These are phyloP conservation scores for Mycena indigotica DNA, from an alignment of 768 basidiomycete species.

Conservation along the genomic window DNA sequence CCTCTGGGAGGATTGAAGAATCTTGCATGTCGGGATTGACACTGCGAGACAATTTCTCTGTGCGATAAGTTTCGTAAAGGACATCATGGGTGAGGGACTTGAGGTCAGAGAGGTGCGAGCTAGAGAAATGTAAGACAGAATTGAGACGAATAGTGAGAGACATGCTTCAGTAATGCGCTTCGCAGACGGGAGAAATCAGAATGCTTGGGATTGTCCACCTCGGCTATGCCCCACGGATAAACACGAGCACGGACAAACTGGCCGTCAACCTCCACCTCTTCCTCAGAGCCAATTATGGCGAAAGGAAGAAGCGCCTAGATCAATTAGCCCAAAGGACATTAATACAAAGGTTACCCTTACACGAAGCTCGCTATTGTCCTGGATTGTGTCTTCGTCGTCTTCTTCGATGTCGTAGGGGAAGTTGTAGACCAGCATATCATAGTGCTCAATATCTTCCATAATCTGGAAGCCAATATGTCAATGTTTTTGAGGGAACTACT, in stretches of 20 bases:
- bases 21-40: conserved; percentile 84
- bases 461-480: conserved; percentile 53
- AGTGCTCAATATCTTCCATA: conserved; percentile 99
- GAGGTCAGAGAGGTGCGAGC: conserved; percentile 92
- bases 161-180: conserved; percentile 86
- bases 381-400: conserved; percentile 98
- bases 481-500: not conserved
- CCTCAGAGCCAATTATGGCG: conserved; percentile 95
- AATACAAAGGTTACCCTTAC: conserved; percentile 45
- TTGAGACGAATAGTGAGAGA: no score
- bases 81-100: conserved; percentile 94
- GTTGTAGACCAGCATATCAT: conserved; percentile 98
- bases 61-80: conserved; percentile 95
- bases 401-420: conserved; percentile 99
- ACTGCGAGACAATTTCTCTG: conserved; percentile 92
- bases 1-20: conserved; percentile 91
- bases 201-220: conserved; percentile 99
- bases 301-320: conserved; percentile 88
- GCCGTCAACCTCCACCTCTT: conserved; percentile 92
- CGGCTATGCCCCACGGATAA: conserved; percentile 98
- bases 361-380: conserved; percentile 94
- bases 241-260: conserved; percentile 89
- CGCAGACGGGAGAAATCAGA: conserved; percentile 96
- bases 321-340: conserved; percentile 6
- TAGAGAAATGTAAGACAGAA: conserved; percentile 29